A percentile compares a stretch with the other conserved stretches of the same genome.
Evolutionary conservation across 352 stramenopile species (phyloP).

Genomic region (Globisporangium lucens): DNA sequence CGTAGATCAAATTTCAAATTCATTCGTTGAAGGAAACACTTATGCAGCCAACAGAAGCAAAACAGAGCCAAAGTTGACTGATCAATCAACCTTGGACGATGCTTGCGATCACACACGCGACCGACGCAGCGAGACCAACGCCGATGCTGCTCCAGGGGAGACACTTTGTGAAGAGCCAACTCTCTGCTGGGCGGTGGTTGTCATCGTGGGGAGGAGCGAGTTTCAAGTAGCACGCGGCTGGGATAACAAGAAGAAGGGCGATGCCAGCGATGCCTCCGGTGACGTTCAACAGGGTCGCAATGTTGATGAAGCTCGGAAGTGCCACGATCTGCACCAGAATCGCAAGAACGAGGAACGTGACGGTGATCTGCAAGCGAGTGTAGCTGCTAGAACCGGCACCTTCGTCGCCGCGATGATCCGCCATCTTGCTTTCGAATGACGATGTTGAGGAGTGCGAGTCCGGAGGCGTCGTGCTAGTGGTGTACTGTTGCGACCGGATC

Average conservation of each 20-base stretch:
- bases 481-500: neutral
- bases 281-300: constrained; percentile 32
- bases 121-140: constrained; percentile 27
- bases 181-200: constrained; percentile 11
- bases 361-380: constrained; percentile 12
- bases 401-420: neutral
- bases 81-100: constrained; percentile 14
- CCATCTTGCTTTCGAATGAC: neutral
- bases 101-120: constrained; percentile 32
- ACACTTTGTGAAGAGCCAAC: constrained; percentile 26
- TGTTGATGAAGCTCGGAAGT: constrained; percentile 25
- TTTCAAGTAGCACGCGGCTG: constrained; percentile 46
- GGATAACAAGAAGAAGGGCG: constrained; percentile 45
- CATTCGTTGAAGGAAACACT: neutral
- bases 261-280: constrained; percentile 42
- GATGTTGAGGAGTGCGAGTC: neutral
- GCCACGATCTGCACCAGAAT: constrained; percentile 37
- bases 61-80: neutral
- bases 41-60: constrained; percentile 9
- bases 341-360: constrained; percentile 26
- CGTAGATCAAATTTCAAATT: neutral
- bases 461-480: constrained; percentile 8
- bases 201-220: constrained; percentile 20
- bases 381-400: constrained; percentile 11
- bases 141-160: constrained; percentile 32